Conservation (phyloP, 1,284 basidiomycete genomes). For the Wolfiporia cocos region DNA sequence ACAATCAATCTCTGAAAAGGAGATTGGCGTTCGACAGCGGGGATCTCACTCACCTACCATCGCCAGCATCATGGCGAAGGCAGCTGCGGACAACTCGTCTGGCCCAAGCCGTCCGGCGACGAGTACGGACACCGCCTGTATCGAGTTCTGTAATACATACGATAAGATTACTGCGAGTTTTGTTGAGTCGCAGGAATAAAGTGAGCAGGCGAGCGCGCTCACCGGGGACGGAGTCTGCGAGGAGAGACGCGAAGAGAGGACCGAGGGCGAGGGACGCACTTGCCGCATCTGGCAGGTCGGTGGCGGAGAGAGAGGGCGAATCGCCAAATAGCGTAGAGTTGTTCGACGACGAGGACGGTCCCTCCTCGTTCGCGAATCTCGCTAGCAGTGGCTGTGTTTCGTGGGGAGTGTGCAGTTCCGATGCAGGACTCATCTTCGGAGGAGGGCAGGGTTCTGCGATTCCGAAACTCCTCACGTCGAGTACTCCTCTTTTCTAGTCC, state of each 20-base stretch:
- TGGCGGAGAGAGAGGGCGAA: conserved; percentile 10
- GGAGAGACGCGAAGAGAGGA: conserved; percentile 39
- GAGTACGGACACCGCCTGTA: conserved; percentile 59
- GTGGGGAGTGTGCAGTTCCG: conserved; percentile 1
- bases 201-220: conserved; percentile 13
- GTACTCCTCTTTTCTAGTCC: conserved; percentile 8
- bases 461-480: neutral
- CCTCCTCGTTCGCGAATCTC: neutral
- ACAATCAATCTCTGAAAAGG: neutral
- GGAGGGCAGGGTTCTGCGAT: conserved; percentile 4
- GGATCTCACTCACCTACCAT: conserved; percentile 56
- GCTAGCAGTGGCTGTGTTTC: conserved; percentile 19
- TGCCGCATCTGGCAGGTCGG: conserved; percentile 14
- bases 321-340: conserved; percentile 11
- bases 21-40: neutral
- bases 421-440: conserved; percentile 5
- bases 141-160: conserved; percentile 67
- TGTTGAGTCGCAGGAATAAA: neutral
- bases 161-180: conserved; percentile 27
- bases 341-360: conserved; percentile 6
- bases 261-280: conserved; percentile 24
- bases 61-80: conserved; percentile 71
- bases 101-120: conserved; percentile 63
- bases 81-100: conserved; percentile 61
- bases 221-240: conserved; percentile 53